Conservation (phyloP, 805 yeast species). For the Myxozyma vanderwaltii region DNA sequence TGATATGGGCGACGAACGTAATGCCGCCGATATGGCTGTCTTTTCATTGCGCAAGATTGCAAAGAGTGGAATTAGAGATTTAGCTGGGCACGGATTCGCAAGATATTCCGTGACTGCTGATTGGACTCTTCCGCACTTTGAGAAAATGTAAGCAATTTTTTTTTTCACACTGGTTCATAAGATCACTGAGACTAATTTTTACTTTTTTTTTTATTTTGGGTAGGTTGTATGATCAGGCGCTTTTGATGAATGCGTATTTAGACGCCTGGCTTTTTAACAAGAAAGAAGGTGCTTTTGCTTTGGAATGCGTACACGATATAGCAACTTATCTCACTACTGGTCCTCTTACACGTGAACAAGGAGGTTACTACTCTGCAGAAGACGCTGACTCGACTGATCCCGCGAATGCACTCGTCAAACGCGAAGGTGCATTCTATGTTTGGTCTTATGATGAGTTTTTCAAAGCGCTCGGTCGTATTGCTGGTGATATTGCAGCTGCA, state of each 20-base stretch:
- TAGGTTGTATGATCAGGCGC: constrained; percentile 44
- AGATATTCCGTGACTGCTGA: constrained; percentile 45
- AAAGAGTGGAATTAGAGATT: constrained; percentile 46
- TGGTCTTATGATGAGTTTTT: constrained; percentile 44
- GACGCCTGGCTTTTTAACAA: constrained; percentile 37
- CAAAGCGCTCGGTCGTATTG: constrained; percentile 33
- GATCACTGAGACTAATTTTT: too few relatives aligned
- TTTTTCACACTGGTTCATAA: neutral
- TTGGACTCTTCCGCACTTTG: constrained; percentile 48
- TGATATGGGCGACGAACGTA: constrained; percentile 8
- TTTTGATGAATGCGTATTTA: constrained; percentile 41
- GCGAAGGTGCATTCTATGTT: constrained; percentile 44
- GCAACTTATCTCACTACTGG: constrained; percentile 36
- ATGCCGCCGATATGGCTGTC: constrained; percentile 35
- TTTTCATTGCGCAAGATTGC: constrained; percentile 40
- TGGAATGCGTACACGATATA: constrained; percentile 35
- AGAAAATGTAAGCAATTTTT: constrained; percentile 41
- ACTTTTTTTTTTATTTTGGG: neutral
- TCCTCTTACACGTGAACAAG: constrained; percentile 34
- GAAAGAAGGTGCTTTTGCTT: constrained; percentile 31
- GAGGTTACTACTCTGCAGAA: constrained; percentile 42
- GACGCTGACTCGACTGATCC: constrained; percentile 42
- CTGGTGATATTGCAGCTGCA: constrained; percentile 41
- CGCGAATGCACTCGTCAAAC: constrained; percentile 18
- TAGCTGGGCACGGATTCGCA: constrained; percentile 44